Conservation (phyloP, 108 stramenopile species). For the Cyclotella kingstonii region DNA sequence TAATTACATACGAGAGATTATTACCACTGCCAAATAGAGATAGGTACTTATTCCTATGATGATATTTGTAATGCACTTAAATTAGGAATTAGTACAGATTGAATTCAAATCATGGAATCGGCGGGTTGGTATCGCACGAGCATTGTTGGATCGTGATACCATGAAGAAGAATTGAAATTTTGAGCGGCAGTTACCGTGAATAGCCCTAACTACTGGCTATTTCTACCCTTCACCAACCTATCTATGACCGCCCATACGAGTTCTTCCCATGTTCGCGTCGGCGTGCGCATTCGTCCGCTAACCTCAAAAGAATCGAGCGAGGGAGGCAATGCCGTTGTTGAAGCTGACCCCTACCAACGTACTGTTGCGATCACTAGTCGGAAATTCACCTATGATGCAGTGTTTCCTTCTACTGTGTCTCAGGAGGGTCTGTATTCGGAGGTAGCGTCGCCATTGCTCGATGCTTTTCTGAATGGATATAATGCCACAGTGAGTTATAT, state of each 20-base stretch:
- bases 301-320: constrained; percentile 61
- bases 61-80: too few species aligned
- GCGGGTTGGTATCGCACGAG: too few species aligned
- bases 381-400: constrained; percentile 75
- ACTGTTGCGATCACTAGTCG: constrained; percentile 54
- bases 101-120: too few species aligned
- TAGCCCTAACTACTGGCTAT: too few species aligned
- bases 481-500: constrained; percentile 80
- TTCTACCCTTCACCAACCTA: too few species aligned
- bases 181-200: too few species aligned
- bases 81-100: too few species aligned
- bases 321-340: constrained; percentile 55
- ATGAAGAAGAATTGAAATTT: too few species aligned
- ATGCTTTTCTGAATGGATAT: constrained; percentile 81
- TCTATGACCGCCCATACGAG: background rate
- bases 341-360: constrained; percentile 24
- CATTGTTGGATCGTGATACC: too few species aligned
- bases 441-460: constrained; percentile 66
- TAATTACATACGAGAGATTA: too few species aligned
- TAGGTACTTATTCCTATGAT: too few species aligned
- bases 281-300: constrained; percentile 72
- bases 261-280: constrained; percentile 62
- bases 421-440: constrained; percentile 67
- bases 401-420: constrained; percentile 51
- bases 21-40: too few species aligned